These are phyloP conservation scores for Galeopsis tetrahit DNA, from an alignment of 257 asterid species.

Conservation along the genomic window DNA sequence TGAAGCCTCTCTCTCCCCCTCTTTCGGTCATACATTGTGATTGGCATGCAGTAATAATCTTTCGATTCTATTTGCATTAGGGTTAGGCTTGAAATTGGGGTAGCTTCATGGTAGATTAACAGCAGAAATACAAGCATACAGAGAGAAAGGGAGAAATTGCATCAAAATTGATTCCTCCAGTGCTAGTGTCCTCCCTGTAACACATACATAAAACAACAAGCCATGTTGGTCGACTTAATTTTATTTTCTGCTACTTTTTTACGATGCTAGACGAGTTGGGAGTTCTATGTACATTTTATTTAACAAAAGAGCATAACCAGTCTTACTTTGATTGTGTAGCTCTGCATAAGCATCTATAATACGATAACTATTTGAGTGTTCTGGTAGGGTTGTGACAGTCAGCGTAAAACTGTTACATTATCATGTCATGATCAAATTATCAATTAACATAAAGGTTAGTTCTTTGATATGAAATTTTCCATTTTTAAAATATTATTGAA, in stretches of 20 bases:
- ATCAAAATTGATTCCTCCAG: conserved; percentile 98
- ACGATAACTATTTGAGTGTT: too few relatives aligned
- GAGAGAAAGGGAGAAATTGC: conserved; percentile 42
- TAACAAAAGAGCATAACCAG: conserved; percentile 76
- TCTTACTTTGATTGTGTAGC: conserved; percentile 37
- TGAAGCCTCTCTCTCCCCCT: too few relatives aligned
- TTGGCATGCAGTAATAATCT: background rate
- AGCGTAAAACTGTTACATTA: too few relatives aligned
- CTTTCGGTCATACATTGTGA: too few relatives aligned
- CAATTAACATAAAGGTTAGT: too few relatives aligned
- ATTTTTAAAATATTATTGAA: too few relatives aligned
- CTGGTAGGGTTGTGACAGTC: too few relatives aligned
- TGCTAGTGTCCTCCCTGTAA: conserved; percentile 83
- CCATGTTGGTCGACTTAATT: background rate
- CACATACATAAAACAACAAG: conserved; percentile 9
- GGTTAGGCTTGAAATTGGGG: conserved; percentile 1
- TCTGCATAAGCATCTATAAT: too few relatives aligned
- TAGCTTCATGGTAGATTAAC: background rate
- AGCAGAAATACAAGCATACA: background rate
- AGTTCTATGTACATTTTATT: conserved; percentile 68
- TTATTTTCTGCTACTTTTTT: background rate
- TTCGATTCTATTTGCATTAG: background rate
- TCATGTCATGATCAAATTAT: too few relatives aligned
- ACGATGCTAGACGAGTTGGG: background rate
- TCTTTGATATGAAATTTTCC: too few relatives aligned